These are phyloP conservation scores for Xanthoconium stramineum DNA, from an alignment of 768 basidiomycete species.

Conservation along the genomic window DNA sequence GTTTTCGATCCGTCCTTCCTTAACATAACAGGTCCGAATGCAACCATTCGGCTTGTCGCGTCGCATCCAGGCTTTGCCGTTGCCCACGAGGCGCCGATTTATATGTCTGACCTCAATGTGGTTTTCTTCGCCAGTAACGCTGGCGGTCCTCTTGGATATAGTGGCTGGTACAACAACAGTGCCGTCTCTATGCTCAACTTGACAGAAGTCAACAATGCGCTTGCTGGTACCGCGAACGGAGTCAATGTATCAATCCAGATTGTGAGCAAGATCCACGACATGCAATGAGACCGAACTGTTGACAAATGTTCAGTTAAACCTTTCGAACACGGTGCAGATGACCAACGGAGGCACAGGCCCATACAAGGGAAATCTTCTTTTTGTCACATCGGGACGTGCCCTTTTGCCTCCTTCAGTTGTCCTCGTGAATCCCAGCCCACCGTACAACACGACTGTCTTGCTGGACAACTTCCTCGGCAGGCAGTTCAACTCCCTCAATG, in stretches of 20 bases:
- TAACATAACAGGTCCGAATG: slow-evolving; percentile 51
- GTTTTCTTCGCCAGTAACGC: slow-evolving; percentile 72
- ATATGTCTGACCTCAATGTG: slow-evolving; percentile 57
- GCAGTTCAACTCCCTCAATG: slow-evolving; percentile 83
- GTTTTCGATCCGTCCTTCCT: slow-evolving; percentile 54
- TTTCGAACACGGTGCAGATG: slow-evolving; percentile 61
- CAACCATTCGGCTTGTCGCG: slow-evolving; percentile 60
- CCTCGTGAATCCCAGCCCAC: slow-evolving; percentile 60
- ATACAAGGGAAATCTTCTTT: slow-evolving; percentile 53
- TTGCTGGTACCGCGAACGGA: slow-evolving; percentile 32
- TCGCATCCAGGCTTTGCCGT: slow-evolving; percentile 64
- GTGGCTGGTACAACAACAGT: slow-evolving; percentile 62
- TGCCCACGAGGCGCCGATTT: slow-evolving; percentile 79
- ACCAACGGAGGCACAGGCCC: slow-evolving; percentile 69
- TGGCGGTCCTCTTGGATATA: slow-evolving; percentile 63
- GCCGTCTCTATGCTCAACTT: slow-evolving; percentile 60
- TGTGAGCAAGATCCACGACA: slow-evolving; percentile 21
- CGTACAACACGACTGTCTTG: slow-evolving; percentile 65
- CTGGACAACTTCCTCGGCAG: slow-evolving; percentile 79
- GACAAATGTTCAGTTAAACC: slow-evolving; percentile 45
- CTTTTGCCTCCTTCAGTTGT: slow-evolving; percentile 58
- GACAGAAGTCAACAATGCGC: slow-evolving; percentile 47
- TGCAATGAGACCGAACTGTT: background rate
- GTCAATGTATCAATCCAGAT: slow-evolving; percentile 52
- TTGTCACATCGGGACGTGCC: slow-evolving; percentile 66